Percentiles rank a stretch among this genome's conserved stretches.
Conservation (phyloP, 2,329 filamentous ascomycete genomes). For the Epichloe brachyelytri region DNA sequence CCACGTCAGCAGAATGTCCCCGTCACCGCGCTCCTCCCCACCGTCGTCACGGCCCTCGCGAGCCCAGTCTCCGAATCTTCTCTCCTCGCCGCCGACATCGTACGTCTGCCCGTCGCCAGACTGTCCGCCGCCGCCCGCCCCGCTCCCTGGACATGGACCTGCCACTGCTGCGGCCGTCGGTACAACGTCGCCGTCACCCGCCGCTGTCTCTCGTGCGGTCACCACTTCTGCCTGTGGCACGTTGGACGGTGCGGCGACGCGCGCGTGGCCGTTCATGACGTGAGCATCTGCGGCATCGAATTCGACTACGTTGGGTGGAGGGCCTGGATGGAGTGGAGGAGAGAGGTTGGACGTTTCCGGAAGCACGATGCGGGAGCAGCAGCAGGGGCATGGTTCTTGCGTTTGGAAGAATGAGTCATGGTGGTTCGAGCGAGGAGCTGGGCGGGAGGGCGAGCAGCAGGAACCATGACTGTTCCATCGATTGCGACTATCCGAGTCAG, state of each 20-base stretch:
- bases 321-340: conserved; percentile 1
- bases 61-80: neutral
- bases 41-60: neutral
- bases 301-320: conserved; percentile 18
- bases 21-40: neutral
- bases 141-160: conserved; percentile 21
- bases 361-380: neutral
- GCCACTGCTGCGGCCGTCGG: conserved; percentile 15
- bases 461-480: conserved; percentile 9
- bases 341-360: neutral
- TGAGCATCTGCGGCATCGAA: conserved; percentile 12
- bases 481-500: conserved; percentile 14
- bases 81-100: neutral
- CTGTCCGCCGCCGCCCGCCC: neutral
- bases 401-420: no score
- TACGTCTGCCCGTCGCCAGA: neutral
- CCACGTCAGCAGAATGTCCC: neutral
- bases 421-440: no score
- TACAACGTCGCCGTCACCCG: conserved; percentile 21
- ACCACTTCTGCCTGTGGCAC: conserved; percentile 20
- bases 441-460: neutral
- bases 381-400: no score
- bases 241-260: neutral
- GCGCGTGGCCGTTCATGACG: neutral
- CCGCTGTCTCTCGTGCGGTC: conserved; percentile 26